phyloP scores from a whole-genome alignment of 257 asterid genomes.

The Eucommia ulmoides region DNA sequence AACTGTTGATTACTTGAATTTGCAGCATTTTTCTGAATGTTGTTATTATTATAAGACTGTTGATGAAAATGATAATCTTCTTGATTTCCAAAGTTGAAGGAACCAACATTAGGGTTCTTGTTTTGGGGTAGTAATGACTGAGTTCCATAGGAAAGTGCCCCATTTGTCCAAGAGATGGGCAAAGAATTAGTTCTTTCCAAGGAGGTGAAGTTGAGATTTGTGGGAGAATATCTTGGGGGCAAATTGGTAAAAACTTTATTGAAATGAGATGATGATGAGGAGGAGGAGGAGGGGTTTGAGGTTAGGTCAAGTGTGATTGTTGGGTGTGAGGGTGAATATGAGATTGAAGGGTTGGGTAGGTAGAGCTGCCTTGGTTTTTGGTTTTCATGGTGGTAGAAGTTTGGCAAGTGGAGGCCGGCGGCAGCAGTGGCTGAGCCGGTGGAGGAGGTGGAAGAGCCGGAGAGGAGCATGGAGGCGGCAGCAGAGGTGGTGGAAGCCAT shows the following conservation, averaged over 20 bases:
- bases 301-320: conserved; percentile 88
- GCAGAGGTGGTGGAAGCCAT: conserved; percentile 98
- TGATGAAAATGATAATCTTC: too few species aligned
- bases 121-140: conserved; percentile 23
- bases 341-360: conserved; percentile 60
- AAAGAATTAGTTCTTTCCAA: conserved; percentile 51
- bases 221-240: conserved; percentile 41
- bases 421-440: conserved; percentile 6
- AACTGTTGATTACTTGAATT: conserved; percentile 26
- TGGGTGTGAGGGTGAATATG: conserved; percentile 47
- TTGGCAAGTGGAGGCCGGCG: conserved; percentile 35
- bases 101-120: conserved; percentile 28
- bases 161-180: conserved; percentile 59
- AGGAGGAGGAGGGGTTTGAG: conserved; percentile 26
- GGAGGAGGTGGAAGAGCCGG: conserved; percentile 60
- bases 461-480: conserved; percentile 69
- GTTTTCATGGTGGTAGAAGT: conserved; percentile 46
- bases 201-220: conserved; percentile 70
- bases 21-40: conserved; percentile 23
- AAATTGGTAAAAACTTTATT: conserved; percentile 17
- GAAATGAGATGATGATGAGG: conserved; percentile 23
- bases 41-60: conserved; percentile 43
- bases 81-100: conserved; percentile 48
- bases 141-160: conserved; percentile 26
- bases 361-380: conserved; percentile 59